Evolutionary conservation across 352 stramenopile species (phyloP).

Genomic region (Globisporangium splendens): DNA sequence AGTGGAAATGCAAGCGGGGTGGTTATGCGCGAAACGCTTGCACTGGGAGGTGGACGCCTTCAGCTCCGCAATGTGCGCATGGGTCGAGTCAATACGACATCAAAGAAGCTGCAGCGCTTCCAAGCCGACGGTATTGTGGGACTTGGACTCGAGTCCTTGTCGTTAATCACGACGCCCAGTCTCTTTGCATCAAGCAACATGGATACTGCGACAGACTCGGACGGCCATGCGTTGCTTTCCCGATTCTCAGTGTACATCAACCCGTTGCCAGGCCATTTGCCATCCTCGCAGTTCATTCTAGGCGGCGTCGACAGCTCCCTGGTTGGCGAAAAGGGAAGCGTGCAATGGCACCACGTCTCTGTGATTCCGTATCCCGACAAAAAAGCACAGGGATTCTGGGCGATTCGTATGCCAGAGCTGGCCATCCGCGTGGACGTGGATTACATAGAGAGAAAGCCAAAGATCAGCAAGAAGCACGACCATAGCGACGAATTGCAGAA

Average conservation of each 20-base stretch:
- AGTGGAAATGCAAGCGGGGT: slow-evolving; percentile 49
- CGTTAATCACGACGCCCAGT: slow-evolving; percentile 50
- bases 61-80: slow-evolving; percentile 37
- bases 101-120: slow-evolving; percentile 43
- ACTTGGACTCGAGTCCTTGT: slow-evolving; percentile 47
- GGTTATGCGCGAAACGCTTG: slow-evolving; percentile 47
- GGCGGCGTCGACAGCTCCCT: slow-evolving; percentile 46
- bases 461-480: background rate
- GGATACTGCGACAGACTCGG: slow-evolving; percentile 6
- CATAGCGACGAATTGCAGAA: no score
- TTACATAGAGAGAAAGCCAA: background rate
- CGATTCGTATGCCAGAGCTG: slow-evolving; percentile 39
- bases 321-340: slow-evolving; percentile 5
- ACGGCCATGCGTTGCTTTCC: slow-evolving; percentile 16
- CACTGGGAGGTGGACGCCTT: slow-evolving; percentile 25
- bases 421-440: slow-evolving; percentile 13
- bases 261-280: slow-evolving; percentile 32
- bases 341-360: slow-evolving; percentile 48
- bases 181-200: slow-evolving; percentile 20
- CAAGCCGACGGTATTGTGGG: slow-evolving; percentile 67
- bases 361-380: slow-evolving; percentile 34
- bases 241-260: slow-evolving; percentile 73
- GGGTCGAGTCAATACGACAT: slow-evolving; percentile 42
- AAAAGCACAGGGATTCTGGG: slow-evolving; percentile 48
- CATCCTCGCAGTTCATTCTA: slow-evolving; percentile 53